These are phyloP conservation scores for Globisporangium nodosum DNA, from an alignment of 352 stramenopile genomes.

Conservation along the genomic window DNA sequence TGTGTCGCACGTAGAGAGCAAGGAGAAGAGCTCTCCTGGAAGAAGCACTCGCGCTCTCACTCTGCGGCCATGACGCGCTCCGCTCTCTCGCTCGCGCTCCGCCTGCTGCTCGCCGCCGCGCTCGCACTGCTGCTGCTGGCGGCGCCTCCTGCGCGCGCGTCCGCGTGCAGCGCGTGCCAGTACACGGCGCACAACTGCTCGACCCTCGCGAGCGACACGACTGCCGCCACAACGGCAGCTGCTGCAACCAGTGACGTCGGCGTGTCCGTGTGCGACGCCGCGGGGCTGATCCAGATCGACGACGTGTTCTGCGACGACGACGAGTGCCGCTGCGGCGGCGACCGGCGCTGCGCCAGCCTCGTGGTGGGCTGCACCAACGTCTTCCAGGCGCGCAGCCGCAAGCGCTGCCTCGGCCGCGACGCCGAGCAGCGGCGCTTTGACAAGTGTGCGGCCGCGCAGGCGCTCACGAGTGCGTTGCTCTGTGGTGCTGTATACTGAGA, in stretches of 20 bases:
- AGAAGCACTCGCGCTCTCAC: no score
- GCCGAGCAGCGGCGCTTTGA: conserved; percentile 44
- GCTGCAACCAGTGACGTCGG: conserved; percentile 6
- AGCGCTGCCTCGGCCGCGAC: conserved; percentile 54
- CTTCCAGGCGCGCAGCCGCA: conserved; percentile 61
- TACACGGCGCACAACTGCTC: conserved; percentile 72
- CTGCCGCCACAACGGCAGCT: conserved; percentile 5
- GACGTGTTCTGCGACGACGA: conserved; percentile 74
- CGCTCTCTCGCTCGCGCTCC: no score
- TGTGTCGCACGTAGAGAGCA: no score
- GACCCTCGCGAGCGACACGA: conserved; percentile 5
- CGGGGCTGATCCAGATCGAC: conserved; percentile 64
- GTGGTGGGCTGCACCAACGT: conserved; percentile 63
- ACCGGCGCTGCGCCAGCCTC: conserved; percentile 54
- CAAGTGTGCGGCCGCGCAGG: conserved; percentile 38
- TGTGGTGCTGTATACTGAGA: no score
- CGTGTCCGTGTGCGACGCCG: conserved; percentile 48
- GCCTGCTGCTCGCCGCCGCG: conserved; percentile 3
- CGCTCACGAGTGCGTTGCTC: conserved; percentile 37
- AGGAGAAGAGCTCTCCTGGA: no score
- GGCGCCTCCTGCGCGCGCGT: conserved; percentile 12
- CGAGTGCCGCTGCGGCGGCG: conserved; percentile 47
- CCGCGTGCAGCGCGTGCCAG: conserved; percentile 47
- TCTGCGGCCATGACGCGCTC: no score
- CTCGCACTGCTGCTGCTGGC: conserved; percentile 18